Percentiles rank a stretch among this genome's conserved stretches.
Conservation (phyloP, 2,329 filamentous ascomycete genomes). For the Nakataea oryzae region DNA sequence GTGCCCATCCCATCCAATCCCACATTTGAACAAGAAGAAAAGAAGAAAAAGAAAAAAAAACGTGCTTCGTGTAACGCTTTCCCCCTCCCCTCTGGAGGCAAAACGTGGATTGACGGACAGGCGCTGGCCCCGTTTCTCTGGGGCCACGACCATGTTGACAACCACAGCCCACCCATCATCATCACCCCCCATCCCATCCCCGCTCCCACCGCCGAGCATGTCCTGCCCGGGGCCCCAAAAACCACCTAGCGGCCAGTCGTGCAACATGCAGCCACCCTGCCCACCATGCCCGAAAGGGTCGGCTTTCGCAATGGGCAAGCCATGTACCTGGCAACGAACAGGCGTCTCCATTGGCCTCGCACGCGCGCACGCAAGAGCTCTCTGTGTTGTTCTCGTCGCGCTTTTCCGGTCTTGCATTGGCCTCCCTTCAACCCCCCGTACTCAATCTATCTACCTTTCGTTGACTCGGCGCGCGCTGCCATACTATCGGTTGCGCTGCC, state of each 20-base stretch:
- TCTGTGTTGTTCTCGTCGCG: neutral
- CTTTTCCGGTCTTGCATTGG: neutral
- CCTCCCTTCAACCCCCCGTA: too few species aligned
- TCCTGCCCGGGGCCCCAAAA: too few species aligned
- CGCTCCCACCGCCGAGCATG: neutral
- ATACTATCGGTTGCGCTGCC: too few species aligned
- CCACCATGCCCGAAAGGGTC: neutral
- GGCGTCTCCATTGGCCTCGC: neutral
- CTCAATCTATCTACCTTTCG: neutral
- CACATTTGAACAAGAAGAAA: too few species aligned
- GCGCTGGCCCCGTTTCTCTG: neutral
- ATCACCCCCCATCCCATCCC: too few species aligned
- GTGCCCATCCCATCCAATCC: too few species aligned
- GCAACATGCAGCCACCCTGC: neutral
- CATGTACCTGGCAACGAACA: neutral
- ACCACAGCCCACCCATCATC: neutral
- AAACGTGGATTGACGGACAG: too few species aligned
- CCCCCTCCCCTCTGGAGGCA: too few species aligned
- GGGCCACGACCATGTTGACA: neutral
- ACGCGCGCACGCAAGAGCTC: neutral
- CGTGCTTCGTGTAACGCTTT: too few species aligned
- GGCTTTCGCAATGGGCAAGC: neutral
- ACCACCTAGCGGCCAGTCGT: neutral
- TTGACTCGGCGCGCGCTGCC: neutral
- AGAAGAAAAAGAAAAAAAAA: too few species aligned